Conservation (phyloP, 164 flowering plant genomes). For the Sextonia rubra region DNA sequence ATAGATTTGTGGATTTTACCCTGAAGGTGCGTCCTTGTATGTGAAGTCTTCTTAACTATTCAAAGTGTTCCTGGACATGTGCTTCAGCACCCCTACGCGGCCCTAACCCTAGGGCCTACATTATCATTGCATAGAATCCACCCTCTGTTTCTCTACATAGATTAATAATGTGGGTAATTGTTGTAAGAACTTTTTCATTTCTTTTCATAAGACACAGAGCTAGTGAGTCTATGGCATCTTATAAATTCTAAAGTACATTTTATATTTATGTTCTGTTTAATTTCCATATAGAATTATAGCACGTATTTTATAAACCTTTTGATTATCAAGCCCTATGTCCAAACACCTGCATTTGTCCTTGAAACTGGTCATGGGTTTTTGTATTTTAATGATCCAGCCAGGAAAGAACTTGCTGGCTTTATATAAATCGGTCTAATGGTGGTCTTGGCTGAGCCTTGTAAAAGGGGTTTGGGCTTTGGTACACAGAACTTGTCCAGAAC, state of each 20-base stretch:
- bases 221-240: neutral
- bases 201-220: neutral
- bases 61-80: no score
- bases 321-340: neutral
- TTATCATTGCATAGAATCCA: no score
- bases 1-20: no score
- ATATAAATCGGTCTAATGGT: neutral
- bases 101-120: no score
- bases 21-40: no score
- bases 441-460: neutral
- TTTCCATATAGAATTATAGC: no score
- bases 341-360: neutral
- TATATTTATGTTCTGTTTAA: no score
- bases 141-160: neutral
- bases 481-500: neutral
- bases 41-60: no score
- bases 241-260: no score
- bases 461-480: neutral
- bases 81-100: no score
- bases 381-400: neutral
- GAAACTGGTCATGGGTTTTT: neutral
- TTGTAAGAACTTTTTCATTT: neutral
- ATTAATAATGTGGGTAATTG: no score
- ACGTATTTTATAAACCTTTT: no score
- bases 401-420: neutral